Conservation (phyloP, 106 monocot genomes). For the Dactylorhiza incarnata region DNA sequence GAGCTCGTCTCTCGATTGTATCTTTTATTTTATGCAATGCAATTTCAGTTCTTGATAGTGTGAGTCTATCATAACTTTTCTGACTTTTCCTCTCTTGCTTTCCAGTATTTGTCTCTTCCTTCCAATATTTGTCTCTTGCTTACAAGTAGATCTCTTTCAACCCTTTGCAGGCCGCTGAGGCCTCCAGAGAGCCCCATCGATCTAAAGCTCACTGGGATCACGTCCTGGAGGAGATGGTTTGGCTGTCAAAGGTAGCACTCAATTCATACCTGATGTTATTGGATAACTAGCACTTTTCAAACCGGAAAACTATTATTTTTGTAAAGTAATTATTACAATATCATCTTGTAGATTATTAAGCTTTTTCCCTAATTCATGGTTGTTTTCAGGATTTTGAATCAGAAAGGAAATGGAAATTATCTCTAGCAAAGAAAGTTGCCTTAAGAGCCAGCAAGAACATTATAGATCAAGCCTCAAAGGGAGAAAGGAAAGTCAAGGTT, state of each 20-base stretch:
- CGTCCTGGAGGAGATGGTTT: constrained; percentile 95
- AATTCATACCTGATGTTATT: not conserved
- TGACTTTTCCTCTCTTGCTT: not conserved
- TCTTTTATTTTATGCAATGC: too few relatives aligned
- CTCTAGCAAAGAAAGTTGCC: constrained; percentile 89
- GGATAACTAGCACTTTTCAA: not conserved
- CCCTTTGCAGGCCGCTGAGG: constrained; percentile 61
- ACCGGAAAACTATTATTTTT: not conserved
- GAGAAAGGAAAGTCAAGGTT: constrained; percentile 94
- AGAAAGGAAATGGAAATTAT: constrained; percentile 95
- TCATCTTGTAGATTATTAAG: not conserved
- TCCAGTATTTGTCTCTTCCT: not conserved
- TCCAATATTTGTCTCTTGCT: not conserved
- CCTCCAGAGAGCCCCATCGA: constrained; percentile 73
- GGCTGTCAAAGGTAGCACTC: constrained; percentile 78
- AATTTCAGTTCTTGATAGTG: too few relatives aligned
- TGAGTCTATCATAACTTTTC: not conserved
- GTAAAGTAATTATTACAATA: not conserved
- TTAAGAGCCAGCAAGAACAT: constrained; percentile 71
- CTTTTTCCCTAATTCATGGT: not conserved
- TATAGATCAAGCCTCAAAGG: constrained; percentile 60
- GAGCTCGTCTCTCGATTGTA: too few relatives aligned
- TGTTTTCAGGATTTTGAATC: constrained; percentile 85
- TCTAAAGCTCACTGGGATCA: constrained; percentile 95
- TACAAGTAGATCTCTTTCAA: constrained; percentile 2